phyloP scores from a whole-genome alignment of 352 stramenopile species.

The Globisporangium radiosum region DNA sequence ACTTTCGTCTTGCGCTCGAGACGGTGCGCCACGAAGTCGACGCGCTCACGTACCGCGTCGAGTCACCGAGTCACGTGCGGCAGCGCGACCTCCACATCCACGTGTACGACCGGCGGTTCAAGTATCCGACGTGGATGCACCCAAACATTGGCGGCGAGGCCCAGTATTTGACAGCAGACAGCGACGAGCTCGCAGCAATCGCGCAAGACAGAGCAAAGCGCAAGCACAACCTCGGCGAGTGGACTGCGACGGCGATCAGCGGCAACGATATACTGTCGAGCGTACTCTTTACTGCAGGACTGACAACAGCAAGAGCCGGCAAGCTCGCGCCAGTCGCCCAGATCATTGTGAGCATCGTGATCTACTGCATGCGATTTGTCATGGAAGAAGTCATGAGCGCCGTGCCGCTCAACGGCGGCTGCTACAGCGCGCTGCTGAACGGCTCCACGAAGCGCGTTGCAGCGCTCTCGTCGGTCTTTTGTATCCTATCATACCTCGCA shows the following conservation, averaged over 20 bases:
- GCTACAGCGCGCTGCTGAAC: slow-evolving; percentile 85
- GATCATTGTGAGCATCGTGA: slow-evolving; percentile 41
- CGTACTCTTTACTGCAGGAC: slow-evolving; percentile 55
- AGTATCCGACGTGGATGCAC: slow-evolving; percentile 61
- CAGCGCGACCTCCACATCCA: slow-evolving; percentile 61
- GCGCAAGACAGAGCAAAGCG: slow-evolving; percentile 6
- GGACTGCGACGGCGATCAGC: slow-evolving; percentile 75
- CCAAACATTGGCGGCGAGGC: slow-evolving; percentile 54
- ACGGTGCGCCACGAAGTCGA: slow-evolving; percentile 10
- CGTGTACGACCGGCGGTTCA: slow-evolving; percentile 49
- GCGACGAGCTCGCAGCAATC: slow-evolving; percentile 19
- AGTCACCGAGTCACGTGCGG: slow-evolving; percentile 40
- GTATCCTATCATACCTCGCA: slow-evolving; percentile 82
- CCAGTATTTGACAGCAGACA: slow-evolving; percentile 9
- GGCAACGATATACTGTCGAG: slow-evolving; percentile 86
- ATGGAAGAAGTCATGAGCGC: slow-evolving; percentile 81
- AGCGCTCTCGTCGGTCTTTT: slow-evolving; percentile 63
- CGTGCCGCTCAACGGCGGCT: slow-evolving; percentile 81
- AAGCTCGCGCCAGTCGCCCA: slow-evolving; percentile 71
- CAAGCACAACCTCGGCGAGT: slow-evolving; percentile 49
- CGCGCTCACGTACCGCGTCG: slow-evolving; percentile 13
- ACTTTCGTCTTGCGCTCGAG: slow-evolving; percentile 14
- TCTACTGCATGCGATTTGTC: slow-evolving; percentile 51
- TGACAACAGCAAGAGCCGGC: slow-evolving; percentile 38
- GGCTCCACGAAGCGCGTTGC: slow-evolving; percentile 73